These are phyloP conservation scores for Neurospora pannonica DNA, from an alignment of 495 filamentous ascomycete genomes.

Conservation along the genomic window DNA sequence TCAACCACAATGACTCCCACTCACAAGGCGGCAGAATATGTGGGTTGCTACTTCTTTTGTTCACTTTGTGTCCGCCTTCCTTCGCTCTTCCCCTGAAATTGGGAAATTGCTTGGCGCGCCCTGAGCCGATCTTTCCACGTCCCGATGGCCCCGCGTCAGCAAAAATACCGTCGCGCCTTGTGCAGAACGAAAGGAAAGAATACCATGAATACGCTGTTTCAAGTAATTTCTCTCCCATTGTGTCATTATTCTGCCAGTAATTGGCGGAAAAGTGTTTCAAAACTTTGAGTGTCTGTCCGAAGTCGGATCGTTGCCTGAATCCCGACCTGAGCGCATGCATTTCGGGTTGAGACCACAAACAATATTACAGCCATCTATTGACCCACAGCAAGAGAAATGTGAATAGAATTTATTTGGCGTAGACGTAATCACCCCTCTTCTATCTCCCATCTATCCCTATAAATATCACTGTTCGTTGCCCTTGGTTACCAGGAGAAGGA, in stretches of 20 bases:
- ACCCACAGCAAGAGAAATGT: background rate
- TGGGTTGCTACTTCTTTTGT: background rate
- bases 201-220: background rate
- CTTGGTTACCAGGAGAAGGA: background rate
- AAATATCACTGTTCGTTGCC: background rate
- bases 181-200: background rate
- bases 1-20: background rate
- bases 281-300: background rate
- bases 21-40: background rate
- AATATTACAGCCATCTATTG: background rate
- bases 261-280: background rate
- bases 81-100: background rate
- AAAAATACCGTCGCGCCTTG: background rate
- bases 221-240: background rate
- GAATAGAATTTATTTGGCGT: background rate
- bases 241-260: background rate
- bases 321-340: background rate
- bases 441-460: no score
- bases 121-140: background rate
- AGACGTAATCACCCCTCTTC: no score
- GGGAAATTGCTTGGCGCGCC: background rate
- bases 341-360: background rate
- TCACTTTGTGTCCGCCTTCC: background rate
- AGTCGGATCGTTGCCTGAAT: background rate
- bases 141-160: background rate